Conservation (phyloP, 1,139 yeast genomes). For the Candida albicans region DNA sequence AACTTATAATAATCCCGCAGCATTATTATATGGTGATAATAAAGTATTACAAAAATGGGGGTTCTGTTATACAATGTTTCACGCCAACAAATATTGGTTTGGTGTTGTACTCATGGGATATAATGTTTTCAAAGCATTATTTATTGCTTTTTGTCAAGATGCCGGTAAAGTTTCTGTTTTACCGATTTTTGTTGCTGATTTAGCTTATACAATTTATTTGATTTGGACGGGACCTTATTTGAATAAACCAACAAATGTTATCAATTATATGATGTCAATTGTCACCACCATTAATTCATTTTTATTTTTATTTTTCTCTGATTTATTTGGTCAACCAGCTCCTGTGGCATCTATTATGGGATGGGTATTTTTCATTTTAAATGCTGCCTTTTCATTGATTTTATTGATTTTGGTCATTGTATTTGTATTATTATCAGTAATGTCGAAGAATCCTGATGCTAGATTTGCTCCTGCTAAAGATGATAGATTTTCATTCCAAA, state of each 20-base stretch:
- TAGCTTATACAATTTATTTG: conserved; percentile 58
- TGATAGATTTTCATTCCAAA: conserved; percentile 81
- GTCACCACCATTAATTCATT: conserved; percentile 71
- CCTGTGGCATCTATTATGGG: conserved; percentile 76
- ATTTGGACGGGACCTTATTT: conserved; percentile 64
- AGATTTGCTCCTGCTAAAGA: conserved; percentile 81
- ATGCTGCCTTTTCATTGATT: conserved; percentile 73
- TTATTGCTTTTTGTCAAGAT: conserved; percentile 67
- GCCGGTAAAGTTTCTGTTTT: conserved; percentile 62
- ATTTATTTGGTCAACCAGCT: conserved; percentile 66
- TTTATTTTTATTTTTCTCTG: conserved; percentile 71
- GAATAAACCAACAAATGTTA: conserved; percentile 69
- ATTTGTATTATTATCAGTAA: conserved; percentile 53
- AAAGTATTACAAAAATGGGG: conserved; percentile 68
- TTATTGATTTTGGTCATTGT: conserved; percentile 61
- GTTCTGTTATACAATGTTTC: conserved; percentile 79
- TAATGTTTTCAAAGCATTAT: conserved; percentile 57
- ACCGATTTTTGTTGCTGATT: conserved; percentile 63
- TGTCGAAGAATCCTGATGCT: conserved; percentile 78
- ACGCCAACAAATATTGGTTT: conserved; percentile 75
- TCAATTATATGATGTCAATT: conserved; percentile 62
- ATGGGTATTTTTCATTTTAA: conserved; percentile 73
- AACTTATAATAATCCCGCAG: conserved; percentile 70
- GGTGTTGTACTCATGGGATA: conserved; percentile 58
- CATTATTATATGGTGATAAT: conserved; percentile 69